Conservation (phyloP, 495 filamentous ascomycete species). For the Stereocaulon alpinum region DNA sequence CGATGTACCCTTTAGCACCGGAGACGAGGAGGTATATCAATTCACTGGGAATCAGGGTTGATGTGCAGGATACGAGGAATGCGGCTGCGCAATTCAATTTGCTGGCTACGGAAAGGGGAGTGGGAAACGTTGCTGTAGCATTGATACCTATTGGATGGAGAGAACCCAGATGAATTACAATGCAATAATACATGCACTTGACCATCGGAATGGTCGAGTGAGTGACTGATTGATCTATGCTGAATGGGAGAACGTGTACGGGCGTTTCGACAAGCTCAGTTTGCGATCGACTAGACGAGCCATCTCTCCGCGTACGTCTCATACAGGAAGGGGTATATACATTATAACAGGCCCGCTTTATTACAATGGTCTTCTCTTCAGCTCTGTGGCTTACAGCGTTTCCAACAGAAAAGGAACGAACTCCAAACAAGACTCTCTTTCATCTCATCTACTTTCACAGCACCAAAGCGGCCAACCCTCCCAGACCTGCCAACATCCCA, state of each 20-base stretch:
- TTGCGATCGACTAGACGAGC: no score
- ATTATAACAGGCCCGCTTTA: neutral
- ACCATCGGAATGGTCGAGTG: neutral
- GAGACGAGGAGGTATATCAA: constrained; percentile 60
- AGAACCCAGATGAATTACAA: constrained; percentile 29
- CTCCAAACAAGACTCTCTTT: neutral
- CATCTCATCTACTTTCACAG: constrained; percentile 29
- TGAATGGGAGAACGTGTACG: neutral
- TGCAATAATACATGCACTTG: no score
- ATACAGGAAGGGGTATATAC: neutral
- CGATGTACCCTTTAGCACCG: constrained; percentile 65
- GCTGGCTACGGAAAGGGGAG: constrained; percentile 72
- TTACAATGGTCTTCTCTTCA: neutral
- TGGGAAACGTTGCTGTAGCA: constrained; percentile 73
- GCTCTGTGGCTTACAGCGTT: no score
- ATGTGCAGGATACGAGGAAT: constrained; percentile 87
- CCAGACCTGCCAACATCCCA: constrained; percentile 1
- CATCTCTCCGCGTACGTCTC: neutral
- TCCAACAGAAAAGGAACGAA: no score
- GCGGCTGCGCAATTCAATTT: constrained; percentile 87
- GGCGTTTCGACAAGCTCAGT: no score
- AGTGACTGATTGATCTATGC: neutral
- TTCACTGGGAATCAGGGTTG: constrained; percentile 70
- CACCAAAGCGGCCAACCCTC: constrained; percentile 65
- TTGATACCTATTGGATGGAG: constrained; percentile 80